Evolutionary conservation across 2,329 filamentous ascomycete species (phyloP).

Genomic region (Alternaria infectoria): DNA sequence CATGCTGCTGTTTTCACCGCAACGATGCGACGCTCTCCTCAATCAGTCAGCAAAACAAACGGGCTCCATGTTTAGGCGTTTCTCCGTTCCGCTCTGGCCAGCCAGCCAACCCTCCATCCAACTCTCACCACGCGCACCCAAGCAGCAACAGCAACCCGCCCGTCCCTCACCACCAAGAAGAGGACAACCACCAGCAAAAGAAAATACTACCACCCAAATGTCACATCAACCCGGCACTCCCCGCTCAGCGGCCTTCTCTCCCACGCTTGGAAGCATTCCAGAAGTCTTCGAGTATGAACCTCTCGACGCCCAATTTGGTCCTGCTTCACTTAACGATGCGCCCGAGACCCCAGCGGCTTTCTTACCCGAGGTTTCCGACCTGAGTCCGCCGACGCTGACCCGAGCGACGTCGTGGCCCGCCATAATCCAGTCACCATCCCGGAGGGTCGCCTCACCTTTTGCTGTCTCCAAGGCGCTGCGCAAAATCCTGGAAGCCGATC

Average conservation of each 20-base stretch:
- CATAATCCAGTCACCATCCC: conserved; percentile 28
- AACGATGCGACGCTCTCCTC: conserved; percentile 25
- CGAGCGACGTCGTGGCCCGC: conserved; percentile 23
- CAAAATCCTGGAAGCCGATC: conserved; percentile 31
- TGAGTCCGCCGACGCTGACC: conserved; percentile 26
- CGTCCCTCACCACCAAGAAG: conserved; percentile 12
- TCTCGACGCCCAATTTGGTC: conserved; percentile 12
- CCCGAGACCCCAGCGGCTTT: conserved; percentile 23
- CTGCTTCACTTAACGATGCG: conserved; percentile 22
- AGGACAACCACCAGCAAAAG: conserved; percentile 3
- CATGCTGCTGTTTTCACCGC: conserved; percentile 34
- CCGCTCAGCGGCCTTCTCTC: conserved; percentile 27
- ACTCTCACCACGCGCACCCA: conserved; percentile 21
- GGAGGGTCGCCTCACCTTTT: conserved; percentile 21
- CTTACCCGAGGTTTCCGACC: conserved; percentile 25
- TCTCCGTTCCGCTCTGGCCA: conserved; percentile 24
- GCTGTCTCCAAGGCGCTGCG: conserved; percentile 29
- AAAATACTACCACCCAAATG: conserved; percentile 18
- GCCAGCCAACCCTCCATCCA: conserved; percentile 20
- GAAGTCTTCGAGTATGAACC: conserved; percentile 34
- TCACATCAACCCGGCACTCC: conserved; percentile 20
- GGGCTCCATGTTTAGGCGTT: conserved; percentile 19
- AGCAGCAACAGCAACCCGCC: conserved; percentile 5
- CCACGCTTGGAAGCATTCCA: conserved; percentile 33
- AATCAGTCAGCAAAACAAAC: conserved; percentile 11